Base-by-base conservation (phyloP, 306 rosid species). In the Quercus dentata region DNA sequence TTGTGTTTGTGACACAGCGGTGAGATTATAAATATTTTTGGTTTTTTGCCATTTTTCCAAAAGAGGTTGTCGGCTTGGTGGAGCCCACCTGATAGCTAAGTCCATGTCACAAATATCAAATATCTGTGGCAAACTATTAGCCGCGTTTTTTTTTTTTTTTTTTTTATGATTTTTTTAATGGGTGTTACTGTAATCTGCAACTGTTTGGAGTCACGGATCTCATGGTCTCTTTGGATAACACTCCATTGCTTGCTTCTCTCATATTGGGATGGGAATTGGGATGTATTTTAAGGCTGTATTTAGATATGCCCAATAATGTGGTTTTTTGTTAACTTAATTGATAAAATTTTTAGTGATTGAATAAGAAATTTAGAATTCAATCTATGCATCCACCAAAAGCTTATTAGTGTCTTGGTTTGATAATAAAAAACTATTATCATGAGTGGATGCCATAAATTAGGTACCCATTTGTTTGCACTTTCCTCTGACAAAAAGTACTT, bases 321-420 rank as follows among this genome's bases (percentile, higher is more conserved):
- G 1, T 2, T 0, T 38, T 38, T 2, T 3, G 0, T 38, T 6
- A 6, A 0, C 1, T 1, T 0, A 0, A 38, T 38, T 33, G 1
- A 5, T 33, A 33, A 6, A 38, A 0, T 38, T 1, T 38, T 38
- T 1, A 1, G 7, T 0, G 0, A 27, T 6, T 38, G 0, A 6
- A 5, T 33, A 33, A 38, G 0, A 38, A 0, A 1, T 38, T 38
- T 38, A 0, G 0, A 38, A 0, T 35, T 35, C 2, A 35, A 35
- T 35, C 0, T 6, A 27, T 27, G 28, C 28, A 27, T 27, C 28
- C 0, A 35, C 0, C 9, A 35, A 35, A 35, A 6, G 0, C 0
- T 35, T 0, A 35, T 35, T 35, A 0, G 2, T 38, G 2, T 38
- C 0, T 38, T 38, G 0, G 0, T 6, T 6, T 6, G 9, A 6